phyloP scores from a whole-genome alignment of 257 asterid species.

The Orobanche coerulescens region DNA sequence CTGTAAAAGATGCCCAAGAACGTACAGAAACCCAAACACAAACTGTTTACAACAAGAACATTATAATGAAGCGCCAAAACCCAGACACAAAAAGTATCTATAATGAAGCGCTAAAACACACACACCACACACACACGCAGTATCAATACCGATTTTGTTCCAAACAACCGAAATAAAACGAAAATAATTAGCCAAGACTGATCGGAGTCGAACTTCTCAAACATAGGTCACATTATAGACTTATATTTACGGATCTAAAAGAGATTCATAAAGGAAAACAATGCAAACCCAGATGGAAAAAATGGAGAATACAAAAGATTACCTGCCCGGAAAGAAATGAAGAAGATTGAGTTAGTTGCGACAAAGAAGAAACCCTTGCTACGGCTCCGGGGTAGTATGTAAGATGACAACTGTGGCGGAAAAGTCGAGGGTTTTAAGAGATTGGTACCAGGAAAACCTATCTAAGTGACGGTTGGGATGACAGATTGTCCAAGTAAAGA shows the following conservation, averaged over 20 bases:
- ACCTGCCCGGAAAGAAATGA: background rate
- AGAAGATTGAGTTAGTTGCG: background rate
- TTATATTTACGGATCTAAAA: background rate
- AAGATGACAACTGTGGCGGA: background rate
- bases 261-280: background rate
- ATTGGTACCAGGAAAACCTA: conserved; percentile 18
- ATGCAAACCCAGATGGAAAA: background rate
- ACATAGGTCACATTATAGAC: background rate
- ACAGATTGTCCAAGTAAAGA: background rate
- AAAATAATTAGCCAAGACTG: background rate
- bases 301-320: background rate
- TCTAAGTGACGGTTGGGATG: conserved; percentile 14
- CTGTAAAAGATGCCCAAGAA: too few relatives aligned
- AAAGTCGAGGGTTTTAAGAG: conserved; percentile 20
- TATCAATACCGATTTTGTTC: background rate
- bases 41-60: background rate
- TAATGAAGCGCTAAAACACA: background rate
- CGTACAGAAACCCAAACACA: too few relatives aligned
- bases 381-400: conserved; percentile 13
- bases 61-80: too few relatives aligned
- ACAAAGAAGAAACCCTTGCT: conserved; percentile 4
- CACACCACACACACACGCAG: too few relatives aligned
- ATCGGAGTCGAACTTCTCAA: background rate
- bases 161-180: background rate
- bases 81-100: background rate